These are phyloP conservation scores for Penicillium concentricum DNA, from an alignment of 2,329 filamentous ascomycete species.

Conservation along the genomic window DNA sequence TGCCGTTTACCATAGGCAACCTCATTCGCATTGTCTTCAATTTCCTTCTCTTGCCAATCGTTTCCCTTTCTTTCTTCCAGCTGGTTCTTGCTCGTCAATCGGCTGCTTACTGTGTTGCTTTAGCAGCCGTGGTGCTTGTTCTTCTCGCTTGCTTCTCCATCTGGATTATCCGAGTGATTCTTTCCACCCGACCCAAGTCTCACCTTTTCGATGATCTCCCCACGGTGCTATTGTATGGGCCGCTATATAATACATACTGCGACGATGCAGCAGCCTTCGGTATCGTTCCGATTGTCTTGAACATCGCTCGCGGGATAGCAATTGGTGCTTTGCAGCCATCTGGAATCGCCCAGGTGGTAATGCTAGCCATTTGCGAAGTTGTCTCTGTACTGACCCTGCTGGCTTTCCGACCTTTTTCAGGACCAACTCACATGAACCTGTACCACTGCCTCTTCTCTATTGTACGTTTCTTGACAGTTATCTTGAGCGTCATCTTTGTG, in stretches of 20 bases:
- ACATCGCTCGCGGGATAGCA: slow-evolving; percentile 80
- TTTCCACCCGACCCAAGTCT: slow-evolving; percentile 75
- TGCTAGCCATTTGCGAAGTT: slow-evolving; percentile 92
- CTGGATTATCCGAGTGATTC: slow-evolving; percentile 80
- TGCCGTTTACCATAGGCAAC: slow-evolving; percentile 80
- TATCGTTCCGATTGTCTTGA: slow-evolving; percentile 79
- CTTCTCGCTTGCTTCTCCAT: slow-evolving; percentile 69
- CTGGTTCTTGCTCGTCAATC: slow-evolving; percentile 72
- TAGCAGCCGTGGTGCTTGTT: slow-evolving; percentile 73
- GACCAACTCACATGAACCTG: slow-evolving; percentile 93
- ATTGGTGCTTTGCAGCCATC: slow-evolving; percentile 91
- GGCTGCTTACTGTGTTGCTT: slow-evolving; percentile 66
- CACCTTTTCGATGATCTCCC: slow-evolving; percentile 91
- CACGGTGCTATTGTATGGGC: slow-evolving; percentile 84
- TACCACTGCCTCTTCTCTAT: slow-evolving; percentile 84
- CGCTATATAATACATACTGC: slow-evolving; percentile 95
- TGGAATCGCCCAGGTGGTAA: slow-evolving; percentile 86
- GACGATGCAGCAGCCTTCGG: slow-evolving; percentile 91
- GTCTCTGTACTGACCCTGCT: slow-evolving; percentile 83
- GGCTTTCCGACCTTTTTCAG: slow-evolving; percentile 85
- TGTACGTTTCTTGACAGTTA: slow-evolving; percentile 71
- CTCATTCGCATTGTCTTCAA: slow-evolving; percentile 85
- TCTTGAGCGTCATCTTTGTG: slow-evolving; percentile 79
- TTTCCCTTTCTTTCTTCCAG: slow-evolving; percentile 87
- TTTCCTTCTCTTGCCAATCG: slow-evolving; percentile 84